Evolutionary conservation across 768 basidiomycete species (phyloP).

Genomic region (Russula virescens): DNA sequence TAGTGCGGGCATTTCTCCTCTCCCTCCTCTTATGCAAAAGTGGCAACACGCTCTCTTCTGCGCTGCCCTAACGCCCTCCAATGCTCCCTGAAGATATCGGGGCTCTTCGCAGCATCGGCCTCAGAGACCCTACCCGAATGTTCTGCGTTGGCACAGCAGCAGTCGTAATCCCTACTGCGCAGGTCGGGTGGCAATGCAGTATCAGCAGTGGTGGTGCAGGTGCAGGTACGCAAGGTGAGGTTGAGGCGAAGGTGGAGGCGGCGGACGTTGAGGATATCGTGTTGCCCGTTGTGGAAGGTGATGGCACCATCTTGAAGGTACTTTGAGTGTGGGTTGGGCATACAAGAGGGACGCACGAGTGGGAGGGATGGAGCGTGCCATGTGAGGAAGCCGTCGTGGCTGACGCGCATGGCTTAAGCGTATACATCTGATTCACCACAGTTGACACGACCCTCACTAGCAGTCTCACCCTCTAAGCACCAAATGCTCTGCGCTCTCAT

Average conservation of each 20-base stretch:
- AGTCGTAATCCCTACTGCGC: slow-evolving; percentile 64
- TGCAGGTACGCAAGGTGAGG: background rate
- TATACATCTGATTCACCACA: too few species aligned
- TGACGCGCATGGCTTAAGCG: too few species aligned
- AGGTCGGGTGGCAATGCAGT: slow-evolving; percentile 61
- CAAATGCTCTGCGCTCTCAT: too few species aligned
- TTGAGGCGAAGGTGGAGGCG: too few species aligned
- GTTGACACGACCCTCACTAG: too few species aligned
- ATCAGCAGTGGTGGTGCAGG: too few species aligned
- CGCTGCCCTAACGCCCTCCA: slow-evolving; percentile 37
- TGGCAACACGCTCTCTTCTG: slow-evolving; percentile 47
- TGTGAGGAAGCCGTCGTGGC: background rate
- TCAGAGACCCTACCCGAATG: slow-evolving; percentile 68
- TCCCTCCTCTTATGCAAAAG: slow-evolving; percentile 57
- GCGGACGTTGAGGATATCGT: slow-evolving; percentile 5
- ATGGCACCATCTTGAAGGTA: slow-evolving; percentile 52
- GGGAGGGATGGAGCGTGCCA: slow-evolving; percentile 57
- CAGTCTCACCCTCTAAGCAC: too few species aligned
- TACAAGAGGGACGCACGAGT: slow-evolving; percentile 65
- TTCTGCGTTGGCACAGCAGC: slow-evolving; percentile 85
- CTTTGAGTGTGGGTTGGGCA: slow-evolving; percentile 68
- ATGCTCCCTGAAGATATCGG: slow-evolving; percentile 41
- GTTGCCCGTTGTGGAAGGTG: slow-evolving; percentile 50
- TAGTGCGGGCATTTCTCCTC: slow-evolving; percentile 87
- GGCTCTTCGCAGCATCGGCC: slow-evolving; percentile 40